Base-by-base conservation (phyloP, 2,329 filamentous ascomycete species). In the Rasamsonia emersonii region DNA sequence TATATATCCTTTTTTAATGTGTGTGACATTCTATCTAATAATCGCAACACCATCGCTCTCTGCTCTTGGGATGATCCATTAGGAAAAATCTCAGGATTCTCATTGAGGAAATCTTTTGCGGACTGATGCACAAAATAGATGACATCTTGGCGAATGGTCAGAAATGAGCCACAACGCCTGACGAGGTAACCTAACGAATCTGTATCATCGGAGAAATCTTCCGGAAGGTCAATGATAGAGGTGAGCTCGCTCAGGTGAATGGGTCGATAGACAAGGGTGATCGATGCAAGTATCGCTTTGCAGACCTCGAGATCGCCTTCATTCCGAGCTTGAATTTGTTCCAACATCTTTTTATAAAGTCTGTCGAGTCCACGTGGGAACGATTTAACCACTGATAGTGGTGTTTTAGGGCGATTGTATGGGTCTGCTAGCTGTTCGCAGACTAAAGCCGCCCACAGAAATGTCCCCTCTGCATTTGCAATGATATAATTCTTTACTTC, bases 391-490 rank as follows among this genome's bases (percentile, higher is more conserved):
- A 37, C 23, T 5, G 27, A 9, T 3, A 43, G 32, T n/a, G n/a
- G n/a, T n/a, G n/a, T n/a, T n/a, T n/a, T n/a, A n/a, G n/a, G n/a
- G n/a, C n/a, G n/a, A n/a, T n/a, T n/a, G n/a, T n/a, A n/a, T n/a
- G n/a, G n/a, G 2, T 47, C 33, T 17, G 28, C 33, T 6, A 64
- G 54, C 6, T 49, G 37, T 40, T 59, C 34, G 34, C 47, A 61
- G 7, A 62, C 59, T 24, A 65, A 50, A 11, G 61, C 54, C 14
- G 64, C 62, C 63, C 60, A 67, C 18, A 68, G 58, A 32, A 66
- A 66, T 0, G 62, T 68, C 5, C 41, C 49, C 10, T 61, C 38
- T 5, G 60, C 48, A 19, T 66, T 62, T 3, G 23, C 16, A 1
- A 14, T 24, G 2, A 64, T 33, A 37, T 55, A 32, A n/a, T 36